Evolutionary conservation across 306 rosid species (phyloP).

Genomic region (Glycine latifolia): DNA sequence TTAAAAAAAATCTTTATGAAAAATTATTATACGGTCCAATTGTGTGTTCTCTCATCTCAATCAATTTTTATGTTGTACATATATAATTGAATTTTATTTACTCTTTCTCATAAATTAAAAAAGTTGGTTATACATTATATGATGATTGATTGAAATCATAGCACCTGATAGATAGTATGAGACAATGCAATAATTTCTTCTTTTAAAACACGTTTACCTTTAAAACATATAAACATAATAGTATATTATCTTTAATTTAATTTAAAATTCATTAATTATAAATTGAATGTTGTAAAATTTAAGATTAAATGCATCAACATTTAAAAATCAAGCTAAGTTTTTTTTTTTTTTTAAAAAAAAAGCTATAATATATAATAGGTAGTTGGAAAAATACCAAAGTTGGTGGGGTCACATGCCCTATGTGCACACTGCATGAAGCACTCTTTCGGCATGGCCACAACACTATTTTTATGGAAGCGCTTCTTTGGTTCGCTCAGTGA

Average conservation of each 20-base stretch:
- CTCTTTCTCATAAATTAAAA: too few species aligned
- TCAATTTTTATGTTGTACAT: too few species aligned
- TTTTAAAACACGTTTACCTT: neutral
- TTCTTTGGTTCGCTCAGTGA: slow-evolving; percentile 43
- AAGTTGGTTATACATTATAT: too few species aligned
- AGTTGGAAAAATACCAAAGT: neutral
- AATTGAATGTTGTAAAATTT: neutral
- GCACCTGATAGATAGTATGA: too few species aligned
- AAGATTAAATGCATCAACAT: neutral
- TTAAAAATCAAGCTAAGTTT: neutral
- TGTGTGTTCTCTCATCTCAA: too few species aligned
- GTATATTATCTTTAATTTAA: neutral
- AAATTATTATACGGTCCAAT: neutral
- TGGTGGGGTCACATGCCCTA: slow-evolving; percentile 37
- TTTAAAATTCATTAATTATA: neutral
- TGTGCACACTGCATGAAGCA: slow-evolving; percentile 20
- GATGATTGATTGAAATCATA: too few species aligned
- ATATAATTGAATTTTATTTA: too few species aligned
- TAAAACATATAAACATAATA: neutral
- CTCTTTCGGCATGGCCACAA: slow-evolving; percentile 46
- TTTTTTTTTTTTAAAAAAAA: neutral
- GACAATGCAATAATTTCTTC: neutral
- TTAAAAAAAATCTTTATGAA: neutral
- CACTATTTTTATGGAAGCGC: slow-evolving; percentile 37
- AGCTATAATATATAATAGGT: neutral